phyloP scores from a whole-genome alignment of 2,329 filamentous ascomycete genomes.

The Torrubiellomyces zombiae region DNA sequence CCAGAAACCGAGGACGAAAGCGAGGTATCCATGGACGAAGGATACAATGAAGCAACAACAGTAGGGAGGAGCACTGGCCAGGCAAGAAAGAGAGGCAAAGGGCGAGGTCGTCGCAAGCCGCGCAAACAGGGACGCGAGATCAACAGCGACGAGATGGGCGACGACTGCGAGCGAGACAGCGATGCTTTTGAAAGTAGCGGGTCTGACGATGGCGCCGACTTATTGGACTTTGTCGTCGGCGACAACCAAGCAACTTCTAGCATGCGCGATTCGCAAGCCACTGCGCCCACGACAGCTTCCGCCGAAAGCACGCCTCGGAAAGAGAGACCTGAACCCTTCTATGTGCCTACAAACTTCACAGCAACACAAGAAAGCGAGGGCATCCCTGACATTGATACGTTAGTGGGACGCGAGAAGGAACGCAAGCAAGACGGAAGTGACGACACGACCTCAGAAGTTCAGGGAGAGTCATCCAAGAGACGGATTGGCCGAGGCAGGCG shows the following conservation, averaged over 20 bases:
- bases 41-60: constrained; percentile 3
- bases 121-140: constrained; percentile 13
- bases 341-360: constrained; percentile 20
- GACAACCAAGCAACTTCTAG: constrained; percentile 26
- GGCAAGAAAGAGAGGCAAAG: constrained; percentile 8
- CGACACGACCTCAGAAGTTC: no score
- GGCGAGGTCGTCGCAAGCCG: constrained; percentile 8
- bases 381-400: constrained; percentile 17
- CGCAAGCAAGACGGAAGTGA: constrained; percentile 2
- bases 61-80: constrained; percentile 4
- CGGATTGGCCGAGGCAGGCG: constrained; percentile 11
- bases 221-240: constrained; percentile 40
- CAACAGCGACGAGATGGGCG: constrained; percentile 30
- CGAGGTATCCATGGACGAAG: constrained; percentile 7
- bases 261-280: constrained; percentile 14
- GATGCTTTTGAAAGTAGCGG: constrained; percentile 28
- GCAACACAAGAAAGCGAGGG: constrained; percentile 25
- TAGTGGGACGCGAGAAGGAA: constrained; percentile 8
- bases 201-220: constrained; percentile 30
- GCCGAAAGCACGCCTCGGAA: constrained; percentile 7
- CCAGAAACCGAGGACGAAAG: constrained; percentile 7
- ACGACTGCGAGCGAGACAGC: constrained; percentile 33
- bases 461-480: no score
- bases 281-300: constrained; percentile 10
- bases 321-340: constrained; percentile 15